These are phyloP conservation scores for Sphaceloma murrayae DNA, from an alignment of 2,329 filamentous ascomycete species.

Conservation along the genomic window DNA sequence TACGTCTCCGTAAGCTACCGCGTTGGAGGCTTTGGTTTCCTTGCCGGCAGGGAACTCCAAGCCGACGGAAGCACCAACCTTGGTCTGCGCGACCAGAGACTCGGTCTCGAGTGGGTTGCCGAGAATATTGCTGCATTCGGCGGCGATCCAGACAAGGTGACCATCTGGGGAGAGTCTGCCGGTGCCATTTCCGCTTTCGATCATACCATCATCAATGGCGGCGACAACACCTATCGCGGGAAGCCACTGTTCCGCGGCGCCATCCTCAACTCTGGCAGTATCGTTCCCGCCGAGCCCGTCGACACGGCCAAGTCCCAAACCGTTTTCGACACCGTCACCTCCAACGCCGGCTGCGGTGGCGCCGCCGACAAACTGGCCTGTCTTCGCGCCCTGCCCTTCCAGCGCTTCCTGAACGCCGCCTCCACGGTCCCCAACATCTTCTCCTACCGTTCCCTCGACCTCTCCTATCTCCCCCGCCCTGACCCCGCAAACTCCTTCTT, in stretches of 20 bases:
- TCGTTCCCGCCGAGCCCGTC: constrained; percentile 44
- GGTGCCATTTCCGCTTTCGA: constrained; percentile 60
- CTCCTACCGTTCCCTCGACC: constrained; percentile 56
- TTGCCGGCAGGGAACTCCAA: constrained; percentile 27
- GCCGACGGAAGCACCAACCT: constrained; percentile 30
- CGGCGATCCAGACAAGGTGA: constrained; percentile 68
- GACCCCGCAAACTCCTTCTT: constrained; percentile 50
- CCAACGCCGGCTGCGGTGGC: constrained; percentile 37
- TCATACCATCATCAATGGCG: constrained; percentile 65
- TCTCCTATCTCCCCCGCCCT: constrained; percentile 66
- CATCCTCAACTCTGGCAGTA: constrained; percentile 67
- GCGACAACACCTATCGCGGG: constrained; percentile 64
- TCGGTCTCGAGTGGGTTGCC: constrained; percentile 28
- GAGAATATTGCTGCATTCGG: constrained; percentile 56
- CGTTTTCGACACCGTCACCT: constrained; percentile 40
- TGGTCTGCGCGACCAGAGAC: constrained; percentile 27
- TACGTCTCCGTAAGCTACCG: constrained; percentile 69
- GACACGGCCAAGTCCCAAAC: constrained; percentile 57
- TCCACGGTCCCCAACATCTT: constrained; percentile 62
- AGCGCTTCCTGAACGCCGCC: constrained; percentile 48
- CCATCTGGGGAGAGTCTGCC: constrained; percentile 67
- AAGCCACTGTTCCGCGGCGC: constrained; percentile 63
- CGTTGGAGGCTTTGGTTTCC: constrained; percentile 29
- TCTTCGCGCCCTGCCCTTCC: constrained; percentile 39
- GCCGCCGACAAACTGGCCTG: constrained; percentile 39